Evolutionary conservation across 1,284 basidiomycete species (phyloP), one percentile per base, ranked within the genome.

Genomic region (Stygiomarasmius scandens): DNA sequence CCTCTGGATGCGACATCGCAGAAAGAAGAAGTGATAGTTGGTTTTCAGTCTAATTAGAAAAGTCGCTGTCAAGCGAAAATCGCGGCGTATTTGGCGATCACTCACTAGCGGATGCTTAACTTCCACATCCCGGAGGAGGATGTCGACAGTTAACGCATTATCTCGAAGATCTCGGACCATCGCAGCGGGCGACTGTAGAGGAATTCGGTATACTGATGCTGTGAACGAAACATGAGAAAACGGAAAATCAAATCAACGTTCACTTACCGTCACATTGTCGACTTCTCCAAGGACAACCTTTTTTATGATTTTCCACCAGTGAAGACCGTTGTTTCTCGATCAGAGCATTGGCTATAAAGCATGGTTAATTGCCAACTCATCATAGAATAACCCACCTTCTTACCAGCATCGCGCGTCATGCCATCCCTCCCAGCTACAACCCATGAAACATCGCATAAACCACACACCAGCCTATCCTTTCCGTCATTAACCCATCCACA

Each of bases 401-500:
- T 79, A 91, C 89, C 87, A 65, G 87, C 89, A 66, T 91, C 90
- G 63, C 81, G 81, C 54, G 67, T 80, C 82, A 92, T 82, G 24
- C 87, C 85, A 45, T 85, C 83, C 52, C 81, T 78, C 20, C 83
- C 78, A 10, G 77, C 84, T 16, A 91, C 76, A 5, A 89, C 84
- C 90, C 90, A 92, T 24, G 87, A 87, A 19, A 77, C 77, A 55
- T 75, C 75, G 64, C 90, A 92, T 22, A 91, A 71, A 2, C 84
- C 84, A 65, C 90, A 92, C 1, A 86, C 76, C 16, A 92, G 71
- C 49, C 90, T 78, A 59, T 91, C 89, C 69, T 89, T 90, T 44
- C 87, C 87, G 48, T 89, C 83, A 61, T 91, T 91, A 16, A 82
- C 74, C 90, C 90, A 93, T 1, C 90, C 90, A 66, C 87, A 89